Base-by-base conservation (phyloP, 176 grass and related monocot genomes). In the Poa pratensis region DNA sequence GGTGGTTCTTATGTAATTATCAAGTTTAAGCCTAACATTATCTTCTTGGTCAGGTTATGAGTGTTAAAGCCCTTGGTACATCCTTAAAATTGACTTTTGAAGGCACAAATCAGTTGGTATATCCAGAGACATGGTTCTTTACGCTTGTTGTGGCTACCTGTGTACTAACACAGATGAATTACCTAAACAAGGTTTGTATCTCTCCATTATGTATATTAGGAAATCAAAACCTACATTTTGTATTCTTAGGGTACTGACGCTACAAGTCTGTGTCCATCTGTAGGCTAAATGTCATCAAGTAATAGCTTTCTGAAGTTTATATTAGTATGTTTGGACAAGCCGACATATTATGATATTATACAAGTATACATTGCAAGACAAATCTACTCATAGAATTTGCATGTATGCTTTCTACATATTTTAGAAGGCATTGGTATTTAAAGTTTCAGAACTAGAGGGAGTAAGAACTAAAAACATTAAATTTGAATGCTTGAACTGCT, bases 61-160 rank as follows among this genome's bases (percentile, higher is more conserved):
- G 96, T 92, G 96, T 96, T 77, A 99, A 99, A 87, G 96, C 96
- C 82, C 86, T 99, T 70, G 96, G 96, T 37, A 99, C 93, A 64
- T 99, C 96, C 19, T 77, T 99, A 69, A 99, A 99, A 82, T 34
- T 99, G 76, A 96, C 93, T 63, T 96, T 99, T 72, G 96, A 99
- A 87, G 96, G 96, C 43, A 92, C 65, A 55, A 99, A 99, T 77
- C 96, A 99, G 71, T 83, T 99, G 66, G 71, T 92, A 53, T 99
- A 96, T 89, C 90, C 93, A 7, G 87, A 99, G 70, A 96, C 96
- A 76, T 99, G 94, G 96, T 94, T 94, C 80, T 99, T 99, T 83
- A 89, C 96, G 94, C 90, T 96, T 58, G 88, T 99, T 53, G 94
- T 99, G 76, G 54, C 78, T 75, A 96, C 86, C 40, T 99, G 96